phyloP scores from a whole-genome alignment of 2,329 filamentous ascomycete genomes.

The Torrubiellomyces zombiae region DNA sequence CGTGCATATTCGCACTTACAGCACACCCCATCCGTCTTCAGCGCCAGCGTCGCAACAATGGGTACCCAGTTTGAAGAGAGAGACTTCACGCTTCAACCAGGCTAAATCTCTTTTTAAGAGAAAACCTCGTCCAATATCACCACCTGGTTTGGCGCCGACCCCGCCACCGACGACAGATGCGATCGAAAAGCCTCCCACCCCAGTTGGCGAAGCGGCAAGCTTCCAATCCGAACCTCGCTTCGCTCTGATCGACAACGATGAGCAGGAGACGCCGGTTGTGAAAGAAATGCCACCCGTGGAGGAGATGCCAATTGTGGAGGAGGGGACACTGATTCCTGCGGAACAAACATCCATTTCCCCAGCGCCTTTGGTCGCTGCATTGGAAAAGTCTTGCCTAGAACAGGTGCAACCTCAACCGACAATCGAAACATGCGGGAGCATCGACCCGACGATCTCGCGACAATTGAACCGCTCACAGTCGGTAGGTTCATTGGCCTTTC shows the following conservation, averaged over 20 bases:
- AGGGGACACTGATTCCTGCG: too few relatives aligned
- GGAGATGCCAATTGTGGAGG: too few relatives aligned
- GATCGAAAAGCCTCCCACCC: conserved; percentile 16
- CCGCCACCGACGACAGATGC: conserved; percentile 23
- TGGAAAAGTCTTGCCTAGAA: too few relatives aligned
- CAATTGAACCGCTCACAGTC: conserved; percentile 20
- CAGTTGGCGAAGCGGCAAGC: too few relatives aligned
- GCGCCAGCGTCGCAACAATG: conserved; percentile 7
- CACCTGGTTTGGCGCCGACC: conserved; percentile 15
- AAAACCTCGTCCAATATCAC: conserved; percentile 7
- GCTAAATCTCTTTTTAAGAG: too few relatives aligned
- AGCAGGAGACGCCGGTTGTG: too few relatives aligned
- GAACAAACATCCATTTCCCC: too few relatives aligned
- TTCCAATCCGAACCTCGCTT: conserved; percentile 4
- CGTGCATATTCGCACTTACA: conserved; percentile 19
- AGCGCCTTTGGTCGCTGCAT: too few relatives aligned
- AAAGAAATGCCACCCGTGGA: too few relatives aligned
- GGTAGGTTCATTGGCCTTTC: conserved; percentile 18
- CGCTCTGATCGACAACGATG: conserved; percentile 3
- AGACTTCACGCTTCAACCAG: conserved; percentile 5
- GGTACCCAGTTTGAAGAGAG: conserved; percentile 11
- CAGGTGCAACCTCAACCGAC: conserved; percentile 1
- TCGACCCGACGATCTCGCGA: conserved; percentile 10
- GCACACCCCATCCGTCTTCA: conserved; percentile 9
- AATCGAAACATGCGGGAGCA: too few relatives aligned